phyloP scores from a whole-genome alignment of 192 early-diverging fungal species.

The Spizellomyces sp. region DNA sequence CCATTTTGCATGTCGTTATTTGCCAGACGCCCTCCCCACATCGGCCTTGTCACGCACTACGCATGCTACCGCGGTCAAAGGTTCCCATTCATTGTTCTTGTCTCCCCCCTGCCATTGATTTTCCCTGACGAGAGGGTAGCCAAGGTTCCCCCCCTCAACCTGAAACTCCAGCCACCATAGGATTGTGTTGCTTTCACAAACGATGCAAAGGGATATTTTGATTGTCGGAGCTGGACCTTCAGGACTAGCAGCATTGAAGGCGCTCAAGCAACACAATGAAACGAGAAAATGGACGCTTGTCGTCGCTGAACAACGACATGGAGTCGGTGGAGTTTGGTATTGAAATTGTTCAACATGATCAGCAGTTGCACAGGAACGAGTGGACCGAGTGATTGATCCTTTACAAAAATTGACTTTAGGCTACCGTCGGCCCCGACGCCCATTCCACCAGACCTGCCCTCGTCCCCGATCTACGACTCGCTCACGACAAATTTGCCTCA shows the following conservation, averaged over 20 bases:
- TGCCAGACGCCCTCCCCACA: too few species aligned
- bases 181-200: too few species aligned
- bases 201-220: too few species aligned
- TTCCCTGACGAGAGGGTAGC: too few species aligned
- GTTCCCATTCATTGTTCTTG: too few species aligned
- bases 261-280: not conserved
- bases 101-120: too few species aligned
- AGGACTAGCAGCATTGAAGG: conserved; percentile 11
- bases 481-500: conserved; percentile 33
- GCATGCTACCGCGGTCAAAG: too few species aligned
- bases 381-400: not conserved
- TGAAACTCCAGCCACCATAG: too few species aligned
- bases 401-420: not conserved
- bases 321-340: conserved; percentile 24
- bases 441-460: not conserved
- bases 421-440: not conserved
- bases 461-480: conserved; percentile 28
- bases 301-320: conserved; percentile 3
- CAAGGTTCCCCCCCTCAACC: too few species aligned
- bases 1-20: too few species aligned
- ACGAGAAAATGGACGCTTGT: conserved; percentile 1
- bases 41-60: too few species aligned
- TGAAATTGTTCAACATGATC: not conserved
- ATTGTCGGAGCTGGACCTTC: conserved; percentile 17
- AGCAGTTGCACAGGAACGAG: not conserved